Conservation (phyloP, 345 rosid species). For the Odontarrhena argentea region DNA sequence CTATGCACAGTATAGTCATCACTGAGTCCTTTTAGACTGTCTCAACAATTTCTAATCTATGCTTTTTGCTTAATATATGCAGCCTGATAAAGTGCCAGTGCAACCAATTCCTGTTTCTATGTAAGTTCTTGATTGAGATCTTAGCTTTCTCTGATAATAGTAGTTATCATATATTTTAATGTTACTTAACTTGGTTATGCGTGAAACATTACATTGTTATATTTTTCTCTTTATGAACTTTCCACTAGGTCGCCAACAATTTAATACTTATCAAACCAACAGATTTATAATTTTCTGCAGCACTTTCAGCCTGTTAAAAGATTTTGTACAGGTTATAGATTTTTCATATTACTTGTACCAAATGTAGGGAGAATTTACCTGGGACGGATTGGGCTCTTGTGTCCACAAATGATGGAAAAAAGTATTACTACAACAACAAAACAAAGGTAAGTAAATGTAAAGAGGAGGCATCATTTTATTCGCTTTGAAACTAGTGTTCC, state of each 20-base stretch:
- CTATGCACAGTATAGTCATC: conserved; percentile 1
- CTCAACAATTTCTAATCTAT: conserved; percentile 18
- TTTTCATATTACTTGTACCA: conserved; percentile 21
- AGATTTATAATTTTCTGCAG: conserved; percentile 5
- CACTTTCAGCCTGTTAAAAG: conserved; percentile 16
- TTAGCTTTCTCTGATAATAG: conserved; percentile 10
- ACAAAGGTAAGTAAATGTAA: conserved; percentile 60
- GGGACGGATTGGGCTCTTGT: conserved; percentile 91
- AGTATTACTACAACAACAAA: conserved; percentile 85
- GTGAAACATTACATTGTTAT: conserved; percentile 7
- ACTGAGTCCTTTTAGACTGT: conserved; percentile 1
- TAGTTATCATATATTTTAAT: conserved; percentile 3
- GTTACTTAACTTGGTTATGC: conserved; percentile 23
- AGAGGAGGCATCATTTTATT: conserved; percentile 6
- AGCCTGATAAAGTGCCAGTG: conserved; percentile 65
- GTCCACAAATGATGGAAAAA: conserved; percentile 85
- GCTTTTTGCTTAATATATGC: conserved; percentile 45
- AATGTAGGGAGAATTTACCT: conserved; percentile 71
- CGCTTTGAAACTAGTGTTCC: conserved; percentile 9
- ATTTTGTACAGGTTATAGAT: neutral
- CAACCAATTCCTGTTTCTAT: conserved; percentile 81
- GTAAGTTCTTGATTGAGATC: conserved; percentile 55
- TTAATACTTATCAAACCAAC: conserved; percentile 4
- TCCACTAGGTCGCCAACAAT: conserved; percentile 26
- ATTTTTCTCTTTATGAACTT: conserved; percentile 10